Conservation (phyloP, 2,329 filamentous ascomycete genomes). For the Calonectria multiphialidica region DNA sequence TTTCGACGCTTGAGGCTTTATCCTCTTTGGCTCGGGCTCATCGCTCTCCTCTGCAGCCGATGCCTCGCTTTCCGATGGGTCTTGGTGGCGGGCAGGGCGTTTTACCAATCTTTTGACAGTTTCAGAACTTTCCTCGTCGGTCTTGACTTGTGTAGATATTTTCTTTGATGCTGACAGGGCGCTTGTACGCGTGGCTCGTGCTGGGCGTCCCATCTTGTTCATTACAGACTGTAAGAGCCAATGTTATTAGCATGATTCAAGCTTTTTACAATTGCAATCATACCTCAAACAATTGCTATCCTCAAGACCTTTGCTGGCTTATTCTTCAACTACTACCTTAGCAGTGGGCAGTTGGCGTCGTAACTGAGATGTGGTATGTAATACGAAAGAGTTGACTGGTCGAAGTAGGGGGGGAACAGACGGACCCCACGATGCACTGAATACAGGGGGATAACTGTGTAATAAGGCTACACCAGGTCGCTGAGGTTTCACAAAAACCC, state of each 20-base stretch:
- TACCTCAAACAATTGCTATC: not conserved
- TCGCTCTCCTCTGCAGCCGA: slow-evolving; percentile 30
- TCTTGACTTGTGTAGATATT: slow-evolving; percentile 33
- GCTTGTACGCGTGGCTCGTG: slow-evolving; percentile 36
- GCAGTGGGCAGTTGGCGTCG: not conserved
- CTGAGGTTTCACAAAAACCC: not conserved
- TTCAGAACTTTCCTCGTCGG: slow-evolving; percentile 22
- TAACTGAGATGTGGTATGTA: not conserved
- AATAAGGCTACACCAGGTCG: not conserved
- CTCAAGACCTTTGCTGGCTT: not conserved
- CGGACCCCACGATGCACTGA: not conserved
- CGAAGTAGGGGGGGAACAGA: not conserved
- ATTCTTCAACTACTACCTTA: not conserved
- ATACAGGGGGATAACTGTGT: not conserved
- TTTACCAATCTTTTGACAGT: slow-evolving; percentile 21
- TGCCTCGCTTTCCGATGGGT: slow-evolving; percentile 40
- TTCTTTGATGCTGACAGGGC: slow-evolving; percentile 35
- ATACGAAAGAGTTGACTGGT: not conserved
- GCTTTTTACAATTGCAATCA: not conserved
- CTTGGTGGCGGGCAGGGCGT: slow-evolving; percentile 25
- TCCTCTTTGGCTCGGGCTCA: slow-evolving; percentile 36
- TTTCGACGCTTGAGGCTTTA: slow-evolving; percentile 33
- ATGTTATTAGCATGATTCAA: not conserved
- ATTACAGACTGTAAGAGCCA: not conserved
- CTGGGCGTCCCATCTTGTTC: slow-evolving; percentile 16